phyloP scores from a whole-genome alignment of 2,329 filamentous ascomycete species.

The Penicillium sumatraense region DNA sequence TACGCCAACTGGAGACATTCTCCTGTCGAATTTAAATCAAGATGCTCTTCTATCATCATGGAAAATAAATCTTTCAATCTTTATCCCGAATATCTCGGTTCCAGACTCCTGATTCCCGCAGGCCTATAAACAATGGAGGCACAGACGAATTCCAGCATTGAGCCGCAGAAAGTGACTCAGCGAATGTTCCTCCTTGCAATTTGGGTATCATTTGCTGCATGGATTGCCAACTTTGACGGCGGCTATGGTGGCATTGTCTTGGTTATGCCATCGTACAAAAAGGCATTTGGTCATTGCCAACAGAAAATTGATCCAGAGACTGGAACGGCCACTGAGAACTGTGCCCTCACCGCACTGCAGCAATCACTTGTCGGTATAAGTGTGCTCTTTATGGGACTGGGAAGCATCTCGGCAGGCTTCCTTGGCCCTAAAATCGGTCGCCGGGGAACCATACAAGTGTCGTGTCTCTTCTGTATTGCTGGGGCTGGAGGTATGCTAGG shows the following conservation, averaged over 20 bases:
- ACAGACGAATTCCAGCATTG: background rate
- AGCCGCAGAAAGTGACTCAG: constrained; percentile 1
- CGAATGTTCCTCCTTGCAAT: constrained; percentile 9
- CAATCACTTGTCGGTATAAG: constrained; percentile 24
- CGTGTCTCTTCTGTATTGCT: constrained; percentile 14
- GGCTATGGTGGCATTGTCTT: constrained; percentile 16
- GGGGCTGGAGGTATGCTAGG: constrained; percentile 21
- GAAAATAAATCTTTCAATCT: no score
- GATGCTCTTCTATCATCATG: no score
- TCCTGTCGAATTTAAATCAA: no score
- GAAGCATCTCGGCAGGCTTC: constrained; percentile 11
- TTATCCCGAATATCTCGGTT: no score
- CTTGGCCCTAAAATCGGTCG: constrained; percentile 14
- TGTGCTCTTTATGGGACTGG: constrained; percentile 23
- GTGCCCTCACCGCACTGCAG: constrained; percentile 19
- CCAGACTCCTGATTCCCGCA: no score
- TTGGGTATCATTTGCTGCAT: constrained; percentile 13
- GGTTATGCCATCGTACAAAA: constrained; percentile 19
- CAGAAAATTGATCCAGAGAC: background rate
- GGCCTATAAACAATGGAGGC: no score
- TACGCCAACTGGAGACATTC: no score
- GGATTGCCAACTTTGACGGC: constrained; percentile 14
- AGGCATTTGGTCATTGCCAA: constrained; percentile 15
- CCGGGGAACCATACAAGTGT: constrained; percentile 16
- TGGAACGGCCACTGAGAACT: background rate